phyloP scores from a whole-genome alignment of 306 rosid genomes.

The Malus domestica region DNA sequence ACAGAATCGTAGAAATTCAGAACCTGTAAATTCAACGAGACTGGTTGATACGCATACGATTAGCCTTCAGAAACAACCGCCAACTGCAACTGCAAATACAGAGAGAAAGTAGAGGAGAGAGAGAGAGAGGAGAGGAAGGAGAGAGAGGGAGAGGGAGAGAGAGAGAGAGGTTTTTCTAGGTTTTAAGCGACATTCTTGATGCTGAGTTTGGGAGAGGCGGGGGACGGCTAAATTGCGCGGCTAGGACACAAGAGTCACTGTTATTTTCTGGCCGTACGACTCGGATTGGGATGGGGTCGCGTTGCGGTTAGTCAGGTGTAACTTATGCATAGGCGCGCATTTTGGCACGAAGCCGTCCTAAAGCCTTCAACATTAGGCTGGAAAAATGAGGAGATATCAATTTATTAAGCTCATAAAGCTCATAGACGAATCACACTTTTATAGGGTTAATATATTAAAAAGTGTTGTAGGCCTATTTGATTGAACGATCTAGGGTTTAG shows the following conservation, averaged over 20 bases:
- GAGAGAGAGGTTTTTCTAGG: conserved; percentile 9
- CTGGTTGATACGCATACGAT: conserved; percentile 20
- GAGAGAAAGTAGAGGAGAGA: conserved; percentile 1
- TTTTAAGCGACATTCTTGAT: conserved; percentile 8
- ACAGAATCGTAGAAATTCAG: conserved; percentile 14
- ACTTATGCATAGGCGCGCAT: neutral
- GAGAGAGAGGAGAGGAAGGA: too few species aligned
- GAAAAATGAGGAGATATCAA: too few species aligned
- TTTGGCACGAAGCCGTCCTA: neutral
- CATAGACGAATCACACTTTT: too few species aligned
- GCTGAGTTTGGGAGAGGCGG: neutral
- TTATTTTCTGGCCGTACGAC: neutral
- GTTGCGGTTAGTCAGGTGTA: neutral
- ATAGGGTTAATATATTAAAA: too few species aligned
- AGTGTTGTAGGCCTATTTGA: too few species aligned
- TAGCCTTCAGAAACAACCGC: conserved; percentile 35
- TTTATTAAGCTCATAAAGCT: too few species aligned
- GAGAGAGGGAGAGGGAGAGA: too few species aligned
- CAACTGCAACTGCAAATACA: conserved; percentile 1
- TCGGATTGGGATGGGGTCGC: neutral
- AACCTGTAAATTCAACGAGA: conserved; percentile 37
- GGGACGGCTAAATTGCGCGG: conserved; percentile 20
- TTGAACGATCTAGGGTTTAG: too few species aligned
- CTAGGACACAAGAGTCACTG: neutral
- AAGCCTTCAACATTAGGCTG: too few species aligned